phyloP scores from a whole-genome alignment of 2,329 filamentous ascomycete species.

The Fusarium duplospermum region DNA sequence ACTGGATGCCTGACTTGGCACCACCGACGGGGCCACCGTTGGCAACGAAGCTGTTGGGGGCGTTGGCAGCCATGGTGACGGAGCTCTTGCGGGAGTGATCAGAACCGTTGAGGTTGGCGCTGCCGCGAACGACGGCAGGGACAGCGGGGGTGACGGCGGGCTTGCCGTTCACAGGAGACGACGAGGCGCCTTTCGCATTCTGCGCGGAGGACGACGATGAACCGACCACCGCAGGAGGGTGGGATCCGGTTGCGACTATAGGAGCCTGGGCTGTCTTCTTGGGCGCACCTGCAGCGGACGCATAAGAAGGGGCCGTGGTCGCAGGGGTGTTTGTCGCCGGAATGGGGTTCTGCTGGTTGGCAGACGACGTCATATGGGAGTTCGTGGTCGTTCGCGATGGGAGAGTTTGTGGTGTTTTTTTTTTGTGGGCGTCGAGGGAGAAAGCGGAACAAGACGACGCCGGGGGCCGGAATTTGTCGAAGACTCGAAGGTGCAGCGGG shows the following conservation, averaged over 20 bases:
- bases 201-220: constrained; percentile 62
- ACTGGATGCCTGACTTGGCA: constrained; percentile 77
- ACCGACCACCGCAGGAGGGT: constrained; percentile 65
- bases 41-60: constrained; percentile 77
- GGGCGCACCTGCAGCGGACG: constrained; percentile 72
- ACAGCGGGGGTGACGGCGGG: constrained; percentile 76
- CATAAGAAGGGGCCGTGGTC: constrained; percentile 72
- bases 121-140: constrained; percentile 73
- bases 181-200: constrained; percentile 73
- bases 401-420: constrained; percentile 38
- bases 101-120: constrained; percentile 75
- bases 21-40: constrained; percentile 76
- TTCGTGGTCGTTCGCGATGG: constrained; percentile 46
- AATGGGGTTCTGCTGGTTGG: constrained; percentile 63
- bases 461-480: constrained; percentile 37
- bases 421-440: constrained; percentile 40
- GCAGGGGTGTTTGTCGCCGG: constrained; percentile 69
- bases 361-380: constrained; percentile 71
- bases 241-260: constrained; percentile 69
- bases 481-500: constrained; percentile 38
- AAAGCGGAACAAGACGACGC: constrained; percentile 40
- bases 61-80: constrained; percentile 89
- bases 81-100: constrained; percentile 89
- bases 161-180: constrained; percentile 88
- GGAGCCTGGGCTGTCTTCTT: constrained; percentile 73